Evolutionary conservation across 768 basidiomycete genomes (phyloP), one percentile per base, ranked within the genome.

Genomic region (Leucogyrophana mollusca): DNA sequence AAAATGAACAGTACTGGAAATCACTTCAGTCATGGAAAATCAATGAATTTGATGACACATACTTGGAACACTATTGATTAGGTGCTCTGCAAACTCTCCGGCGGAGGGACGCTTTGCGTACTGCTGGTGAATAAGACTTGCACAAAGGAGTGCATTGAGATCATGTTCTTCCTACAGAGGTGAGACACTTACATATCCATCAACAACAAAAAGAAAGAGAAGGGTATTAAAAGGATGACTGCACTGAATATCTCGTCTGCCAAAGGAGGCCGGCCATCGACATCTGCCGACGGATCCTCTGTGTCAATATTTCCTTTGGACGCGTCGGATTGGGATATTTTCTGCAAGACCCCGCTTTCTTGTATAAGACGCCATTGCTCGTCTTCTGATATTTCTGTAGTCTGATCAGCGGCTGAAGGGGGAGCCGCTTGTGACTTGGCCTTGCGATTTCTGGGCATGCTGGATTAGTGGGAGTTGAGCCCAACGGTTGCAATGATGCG

Each of bases 321-420:
- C 23, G 34, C 18, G 45, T 47, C 47, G 4, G 58, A 33, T 44
- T 53, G 51, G 51, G 27, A 6, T 16, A 68, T 47, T 47, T 69
- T 67, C 42, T 75, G 67, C 11, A 86, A 68, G 40, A 85, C 64
- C 14, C 85, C 86, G 11, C 80, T 76, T 51, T 88, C 72, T 9
- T 79, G 77, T 54, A 90, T 77, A 30, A 91, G 64, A 10, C 87
- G 78, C 86, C 83, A 85, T 73, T 90, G 80, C 60, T 91, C 89
- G 2, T 85, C 80, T 58, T 87, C 81, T 3, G 86, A 60, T 30
- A 91, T 81, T 30, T 83, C 74, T 44, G 56, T 56, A 45, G 48
- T 53, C 23, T 53, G 49, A 23, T 21, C 47, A n/a, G n/a, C n/a
- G n/a, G n/a, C n/a, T n/a, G n/a, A n/a, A n/a, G n/a, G n/a, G 21